Evolutionary conservation across 306 rosid species (phyloP).

Genomic region (Glycine soja): DNA sequence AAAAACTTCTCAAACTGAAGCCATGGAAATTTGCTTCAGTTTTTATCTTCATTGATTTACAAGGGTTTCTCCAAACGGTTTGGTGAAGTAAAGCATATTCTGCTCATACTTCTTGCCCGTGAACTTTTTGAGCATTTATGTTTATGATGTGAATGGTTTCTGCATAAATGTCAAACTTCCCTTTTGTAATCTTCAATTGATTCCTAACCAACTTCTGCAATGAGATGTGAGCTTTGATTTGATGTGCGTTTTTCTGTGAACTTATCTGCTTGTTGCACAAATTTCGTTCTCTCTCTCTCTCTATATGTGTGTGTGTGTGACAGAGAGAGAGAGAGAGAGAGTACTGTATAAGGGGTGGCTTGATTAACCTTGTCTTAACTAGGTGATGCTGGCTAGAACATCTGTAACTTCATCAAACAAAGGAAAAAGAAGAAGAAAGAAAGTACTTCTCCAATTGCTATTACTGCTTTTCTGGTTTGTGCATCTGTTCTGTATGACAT

Average conservation of each 20-base stretch:
- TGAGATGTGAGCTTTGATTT: constrained; percentile 38
- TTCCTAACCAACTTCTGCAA: neutral
- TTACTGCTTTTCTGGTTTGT: neutral
- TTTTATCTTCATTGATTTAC: constrained; percentile 1
- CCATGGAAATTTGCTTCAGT: neutral
- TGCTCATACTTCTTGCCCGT: constrained; percentile 34
- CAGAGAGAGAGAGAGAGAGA: too few species aligned
- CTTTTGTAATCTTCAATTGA: neutral
- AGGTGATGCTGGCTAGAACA: constrained; percentile 20
- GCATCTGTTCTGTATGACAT: too few species aligned
- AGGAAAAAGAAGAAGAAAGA: too few species aligned
- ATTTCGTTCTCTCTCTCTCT: neutral
- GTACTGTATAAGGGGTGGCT: constrained; percentile 16
- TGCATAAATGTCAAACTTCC: constrained; percentile 35
- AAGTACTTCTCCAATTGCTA: neutral
- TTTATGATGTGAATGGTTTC: constrained; percentile 24
- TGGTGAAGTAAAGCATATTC: constrained; percentile 10
- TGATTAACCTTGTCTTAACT: constrained; percentile 34
- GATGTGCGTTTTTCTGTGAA: constrained; percentile 30
- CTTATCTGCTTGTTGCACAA: neutral
- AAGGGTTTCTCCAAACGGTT: constrained; percentile 23
- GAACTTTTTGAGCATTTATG: constrained; percentile 33
- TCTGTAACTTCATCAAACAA: constrained; percentile 19
- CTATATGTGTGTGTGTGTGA: neutral
- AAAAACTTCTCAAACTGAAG: constrained; percentile 14